Base-by-base conservation (phyloP, 345 rosid species). In the Kandelia obovata region DNA sequence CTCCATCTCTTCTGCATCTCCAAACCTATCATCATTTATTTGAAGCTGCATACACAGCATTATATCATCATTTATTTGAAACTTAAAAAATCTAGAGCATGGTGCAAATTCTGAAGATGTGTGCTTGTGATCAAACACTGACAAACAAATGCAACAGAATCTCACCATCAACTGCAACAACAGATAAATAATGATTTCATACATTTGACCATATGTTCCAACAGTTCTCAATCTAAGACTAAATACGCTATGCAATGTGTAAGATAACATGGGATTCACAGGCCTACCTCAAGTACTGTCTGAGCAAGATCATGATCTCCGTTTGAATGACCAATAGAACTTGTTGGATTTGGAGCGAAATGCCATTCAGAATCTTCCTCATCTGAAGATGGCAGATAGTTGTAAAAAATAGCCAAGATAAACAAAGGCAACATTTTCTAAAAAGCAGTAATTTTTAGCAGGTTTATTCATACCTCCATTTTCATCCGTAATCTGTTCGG, bases 1-100 rank as follows among this genome's bases (percentile, higher is more conserved):
- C 28, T 81, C 86, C 91, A 79, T 87, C 86, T 90, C 99, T 58
- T 95, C 99, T 0, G 97, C 97, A 77, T 95, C 99, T 43, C 90
- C 96, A 75, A 92, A 95, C 70, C 99, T 89, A 56, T 83, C 82
- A 69, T 95, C 98, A 63, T 87, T 78, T 65, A 92, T 96, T 60
- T 84, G 88, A 64, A 92, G 98, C 98, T 95, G 88, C 82, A 76
- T 19, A 21, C 26, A 46, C 28, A 71, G 17, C 34, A 17, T n/a
- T 32, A 56, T 13, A 32, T 35, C 47, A 67, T 21, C 49, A 57
- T 21, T 56, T 17, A 47, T 3, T 46, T 49, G 16, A 10, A 31
- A 31, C 8, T 46, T 23, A 27, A 39, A 43, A 5, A 56, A 15
- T 28, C 43, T 16, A 31, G 6, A 31, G n/a, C 21, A 61, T 61